Percentiles rank a stretch among this genome's conserved stretches.
These are phyloP conservation scores for Elongisporangium undulatum DNA, from an alignment of 352 stramenopile species.

Conservation along the genomic window DNA sequence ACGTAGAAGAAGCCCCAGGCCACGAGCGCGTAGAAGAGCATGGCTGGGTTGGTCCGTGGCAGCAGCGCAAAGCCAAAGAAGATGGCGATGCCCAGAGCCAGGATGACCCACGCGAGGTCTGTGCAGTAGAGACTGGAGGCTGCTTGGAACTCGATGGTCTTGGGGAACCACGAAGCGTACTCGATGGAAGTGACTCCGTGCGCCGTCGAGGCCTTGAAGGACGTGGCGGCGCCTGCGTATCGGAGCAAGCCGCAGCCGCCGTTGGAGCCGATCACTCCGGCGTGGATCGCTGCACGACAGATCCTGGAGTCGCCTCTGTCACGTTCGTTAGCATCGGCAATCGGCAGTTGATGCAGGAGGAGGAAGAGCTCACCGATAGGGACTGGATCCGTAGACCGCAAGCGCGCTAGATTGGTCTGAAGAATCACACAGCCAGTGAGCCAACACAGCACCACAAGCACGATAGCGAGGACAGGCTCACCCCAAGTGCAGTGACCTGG, in stretches of 20 bases:
- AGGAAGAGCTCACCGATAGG: constrained; percentile 39
- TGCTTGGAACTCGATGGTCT: constrained; percentile 71
- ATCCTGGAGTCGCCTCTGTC: constrained; percentile 71
- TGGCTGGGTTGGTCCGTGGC: constrained; percentile 23
- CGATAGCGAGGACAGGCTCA: constrained; percentile 9
- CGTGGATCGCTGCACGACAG: constrained; percentile 73
- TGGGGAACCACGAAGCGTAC: constrained; percentile 78
- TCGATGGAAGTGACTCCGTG: constrained; percentile 45
- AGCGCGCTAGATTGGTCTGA: constrained; percentile 63
- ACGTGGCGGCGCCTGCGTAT: constrained; percentile 37
- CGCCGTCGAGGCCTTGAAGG: constrained; percentile 38
- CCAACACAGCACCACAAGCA: constrained; percentile 2
- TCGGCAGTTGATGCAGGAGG: not conserved
- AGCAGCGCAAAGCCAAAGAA: constrained; percentile 48
- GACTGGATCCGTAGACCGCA: constrained; percentile 57
- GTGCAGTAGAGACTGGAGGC: constrained; percentile 48
- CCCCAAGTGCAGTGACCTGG: constrained; percentile 61
- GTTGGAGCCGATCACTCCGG: constrained; percentile 59
- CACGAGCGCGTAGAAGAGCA: constrained; percentile 55
- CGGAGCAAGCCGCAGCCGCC: constrained; percentile 66
- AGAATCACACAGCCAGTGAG: not conserved
- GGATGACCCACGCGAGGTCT: constrained; percentile 73
- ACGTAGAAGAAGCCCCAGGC: constrained; percentile 76
- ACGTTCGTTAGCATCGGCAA: not conserved
- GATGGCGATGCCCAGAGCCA: constrained; percentile 29